Evolutionary conservation across 176 grass and related monocot genomes (phyloP).

Genomic region (Phragmites australis): DNA sequence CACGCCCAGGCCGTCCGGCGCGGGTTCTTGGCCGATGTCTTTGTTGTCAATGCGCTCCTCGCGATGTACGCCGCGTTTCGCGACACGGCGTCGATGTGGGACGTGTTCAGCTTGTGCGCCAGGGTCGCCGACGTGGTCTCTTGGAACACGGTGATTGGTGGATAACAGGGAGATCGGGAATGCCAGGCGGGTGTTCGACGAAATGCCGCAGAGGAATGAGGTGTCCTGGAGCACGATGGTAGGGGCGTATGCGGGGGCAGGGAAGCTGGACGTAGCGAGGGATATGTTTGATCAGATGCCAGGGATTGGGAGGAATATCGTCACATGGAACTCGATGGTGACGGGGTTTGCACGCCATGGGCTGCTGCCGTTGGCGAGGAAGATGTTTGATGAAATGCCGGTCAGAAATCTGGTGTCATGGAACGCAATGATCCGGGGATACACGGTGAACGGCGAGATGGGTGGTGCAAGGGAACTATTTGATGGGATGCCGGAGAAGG

Average conservation of each 20-base stretch:
- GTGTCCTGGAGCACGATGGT: constrained; percentile 74
- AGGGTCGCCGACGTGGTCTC: constrained; percentile 58
- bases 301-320: constrained; percentile 39
- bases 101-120: constrained; percentile 48
- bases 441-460: constrained; percentile 50
- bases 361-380: constrained; percentile 62
- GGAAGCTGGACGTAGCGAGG: constrained; percentile 58
- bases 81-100: constrained; percentile 48
- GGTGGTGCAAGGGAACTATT: constrained; percentile 48
- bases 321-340: constrained; percentile 79
- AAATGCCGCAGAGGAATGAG: constrained; percentile 60
- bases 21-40: constrained; percentile 52
- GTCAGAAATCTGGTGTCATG: constrained; percentile 61
- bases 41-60: constrained; percentile 58
- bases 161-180: constrained; percentile 46
- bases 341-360: constrained; percentile 51
- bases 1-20: constrained; percentile 57
- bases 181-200: constrained; percentile 49
- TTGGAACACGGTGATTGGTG: constrained; percentile 67
- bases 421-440: constrained; percentile 67
- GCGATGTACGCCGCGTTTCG: constrained; percentile 62
- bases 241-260: constrained; percentile 44
- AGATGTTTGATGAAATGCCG: constrained; percentile 72
- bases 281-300: constrained; percentile 69
- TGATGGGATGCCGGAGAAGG: constrained; percentile 56